These are phyloP conservation scores for Trichoderma sp. DNA, from an alignment of 2,329 filamentous ascomycete species.

Conservation along the genomic window DNA sequence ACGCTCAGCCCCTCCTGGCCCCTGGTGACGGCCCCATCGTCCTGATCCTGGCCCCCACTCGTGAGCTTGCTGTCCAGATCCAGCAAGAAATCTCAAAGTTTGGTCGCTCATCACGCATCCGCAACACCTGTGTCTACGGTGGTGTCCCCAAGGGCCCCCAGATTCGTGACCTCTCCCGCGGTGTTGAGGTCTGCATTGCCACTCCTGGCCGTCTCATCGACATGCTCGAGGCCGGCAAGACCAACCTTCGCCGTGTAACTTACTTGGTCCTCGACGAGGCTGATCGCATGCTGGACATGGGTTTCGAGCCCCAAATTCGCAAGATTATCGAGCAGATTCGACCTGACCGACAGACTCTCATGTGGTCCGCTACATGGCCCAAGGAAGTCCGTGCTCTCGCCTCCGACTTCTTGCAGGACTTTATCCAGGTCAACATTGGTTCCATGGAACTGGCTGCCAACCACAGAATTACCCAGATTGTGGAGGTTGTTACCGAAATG, in stretches of 20 bases:
- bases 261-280: slow-evolving; percentile 98
- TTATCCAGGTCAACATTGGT: slow-evolving; percentile 98
- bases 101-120: slow-evolving; percentile 94
- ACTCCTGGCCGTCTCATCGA: slow-evolving; percentile 97
- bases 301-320: slow-evolving; percentile 98
- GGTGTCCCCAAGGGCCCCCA: slow-evolving; percentile 98
- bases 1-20: slow-evolving; percentile 93
- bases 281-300: slow-evolving; percentile 99
- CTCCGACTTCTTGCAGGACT: slow-evolving; percentile 87
- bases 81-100: slow-evolving; percentile 99
- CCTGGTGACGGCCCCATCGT: slow-evolving; percentile 97
- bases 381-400: slow-evolving; percentile 96
- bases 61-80: slow-evolving; percentile 97
- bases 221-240: slow-evolving; percentile 97
- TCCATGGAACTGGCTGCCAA: slow-evolving; percentile 96
- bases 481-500: slow-evolving; percentile 92
- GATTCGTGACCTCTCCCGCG: slow-evolving; percentile 90
- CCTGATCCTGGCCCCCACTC: slow-evolving; percentile 90
- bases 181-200: slow-evolving; percentile 98
- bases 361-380: slow-evolving; percentile 99
- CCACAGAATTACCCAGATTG: slow-evolving; percentile 95
- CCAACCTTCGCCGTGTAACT: slow-evolving; percentile 95
- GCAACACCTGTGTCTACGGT: slow-evolving; percentile 98
- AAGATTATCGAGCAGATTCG: slow-evolving; percentile 98
- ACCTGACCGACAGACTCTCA: slow-evolving; percentile 96